A percentile compares a stretch with the other conserved stretches of the same genome.
Evolutionary conservation across 2,329 filamentous ascomycete genomes (phyloP).

Genomic region (Pseudonectria buxi): DNA sequence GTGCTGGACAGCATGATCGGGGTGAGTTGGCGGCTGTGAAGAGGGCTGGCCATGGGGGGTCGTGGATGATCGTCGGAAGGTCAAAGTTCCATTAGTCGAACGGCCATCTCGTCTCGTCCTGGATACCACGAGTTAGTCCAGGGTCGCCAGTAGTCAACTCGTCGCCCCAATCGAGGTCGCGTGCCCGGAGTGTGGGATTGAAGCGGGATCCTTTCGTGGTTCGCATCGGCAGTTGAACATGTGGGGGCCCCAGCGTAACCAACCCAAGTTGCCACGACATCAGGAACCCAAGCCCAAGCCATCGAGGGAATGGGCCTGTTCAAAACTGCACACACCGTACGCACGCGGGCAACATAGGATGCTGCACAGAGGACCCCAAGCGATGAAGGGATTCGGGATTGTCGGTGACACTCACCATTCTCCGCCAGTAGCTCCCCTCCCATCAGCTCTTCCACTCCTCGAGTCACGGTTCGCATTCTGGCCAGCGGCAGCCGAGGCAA

Average conservation of each 20-base stretch:
- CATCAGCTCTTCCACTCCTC: slow-evolving; percentile 52
- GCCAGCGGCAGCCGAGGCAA: slow-evolving; percentile 75
- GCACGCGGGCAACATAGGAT: slow-evolving; percentile 7
- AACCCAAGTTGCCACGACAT: no score
- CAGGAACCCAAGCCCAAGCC: no score
- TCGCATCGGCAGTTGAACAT: no score
- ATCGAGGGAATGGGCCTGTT: neutral
- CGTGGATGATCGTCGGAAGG: slow-evolving; percentile 57
- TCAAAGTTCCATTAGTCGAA: slow-evolving; percentile 55
- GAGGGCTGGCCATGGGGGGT: slow-evolving; percentile 41
- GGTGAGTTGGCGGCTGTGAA: slow-evolving; percentile 30
- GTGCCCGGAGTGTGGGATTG: no score
- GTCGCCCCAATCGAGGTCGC: no score
- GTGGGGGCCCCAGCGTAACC: no score
- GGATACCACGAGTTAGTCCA: slow-evolving; percentile 7
- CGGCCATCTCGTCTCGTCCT: slow-evolving; percentile 55
- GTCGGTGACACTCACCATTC: slow-evolving; percentile 58
- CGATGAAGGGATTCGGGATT: slow-evolving; percentile 3
- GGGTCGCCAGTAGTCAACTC: neutral
- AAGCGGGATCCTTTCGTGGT: no score
- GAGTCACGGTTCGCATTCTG: slow-evolving; percentile 58
- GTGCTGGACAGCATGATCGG: slow-evolving; percentile 34
- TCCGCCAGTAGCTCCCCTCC: slow-evolving; percentile 51
- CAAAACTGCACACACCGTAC: neutral
- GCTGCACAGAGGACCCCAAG: slow-evolving; percentile 12